phyloP scores from a whole-genome alignment of 352 stramenopile species.

The Thalassiosira hispida region DNA sequence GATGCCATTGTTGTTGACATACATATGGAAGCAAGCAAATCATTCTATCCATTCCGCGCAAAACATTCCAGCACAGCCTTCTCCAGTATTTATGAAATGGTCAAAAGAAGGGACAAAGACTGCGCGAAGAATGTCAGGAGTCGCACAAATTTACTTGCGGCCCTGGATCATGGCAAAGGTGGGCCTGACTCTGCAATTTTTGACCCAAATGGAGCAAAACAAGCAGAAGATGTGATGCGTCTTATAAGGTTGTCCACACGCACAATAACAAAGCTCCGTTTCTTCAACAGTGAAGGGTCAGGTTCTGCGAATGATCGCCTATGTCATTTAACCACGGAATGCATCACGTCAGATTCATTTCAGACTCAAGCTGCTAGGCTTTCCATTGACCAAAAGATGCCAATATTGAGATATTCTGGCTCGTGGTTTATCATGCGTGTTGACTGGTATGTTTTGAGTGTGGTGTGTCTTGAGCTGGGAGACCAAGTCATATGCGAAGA shows the following conservation, averaged over 20 bases:
- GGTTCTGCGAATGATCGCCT: constrained; percentile 62
- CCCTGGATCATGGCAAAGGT: constrained; percentile 31
- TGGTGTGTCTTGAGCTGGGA: constrained; percentile 55
- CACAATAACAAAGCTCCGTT: constrained; percentile 64
- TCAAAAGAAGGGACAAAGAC: constrained; percentile 73
- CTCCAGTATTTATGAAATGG: constrained; percentile 48
- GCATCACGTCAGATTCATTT: constrained; percentile 64
- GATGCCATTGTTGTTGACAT: constrained; percentile 77
- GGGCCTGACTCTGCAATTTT: constrained; percentile 13
- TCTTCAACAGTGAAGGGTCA: constrained; percentile 55
- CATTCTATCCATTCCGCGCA: constrained; percentile 47
- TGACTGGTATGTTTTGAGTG: constrained; percentile 75
- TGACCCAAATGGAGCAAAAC: constrained; percentile 32
- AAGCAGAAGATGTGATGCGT: constrained; percentile 63
- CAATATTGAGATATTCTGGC: constrained; percentile 51
- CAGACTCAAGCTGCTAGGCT: constrained; percentile 58
- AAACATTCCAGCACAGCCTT: constrained; percentile 40
- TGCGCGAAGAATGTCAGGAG: constrained; percentile 74
- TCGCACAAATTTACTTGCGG: constrained; percentile 65
- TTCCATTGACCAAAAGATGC: constrained; percentile 34
- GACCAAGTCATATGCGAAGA: constrained; percentile 45
- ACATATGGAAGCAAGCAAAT: constrained; percentile 71
- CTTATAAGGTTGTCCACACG: constrained; percentile 69
- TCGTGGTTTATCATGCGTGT: constrained; percentile 79
- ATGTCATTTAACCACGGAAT: constrained; percentile 47